Conservation (phyloP, 2,329 filamentous ascomycete species). For the Monilinia vaccinii-corymbosi region DNA sequence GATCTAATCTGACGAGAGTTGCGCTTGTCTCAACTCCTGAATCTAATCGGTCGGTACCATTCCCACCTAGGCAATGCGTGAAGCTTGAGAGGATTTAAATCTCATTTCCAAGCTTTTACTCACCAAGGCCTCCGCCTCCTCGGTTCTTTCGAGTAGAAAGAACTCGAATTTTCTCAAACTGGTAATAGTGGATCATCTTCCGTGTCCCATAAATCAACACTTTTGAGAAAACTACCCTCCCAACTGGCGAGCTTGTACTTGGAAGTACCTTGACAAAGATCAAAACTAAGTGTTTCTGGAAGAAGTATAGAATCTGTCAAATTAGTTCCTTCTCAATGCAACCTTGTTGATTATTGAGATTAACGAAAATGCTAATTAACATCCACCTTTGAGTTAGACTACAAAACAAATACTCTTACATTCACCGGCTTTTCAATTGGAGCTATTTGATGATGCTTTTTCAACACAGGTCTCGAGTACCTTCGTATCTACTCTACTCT, state of each 20-base stretch:
- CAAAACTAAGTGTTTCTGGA: not conserved
- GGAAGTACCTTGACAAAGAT: not conserved
- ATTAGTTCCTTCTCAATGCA: not conserved
- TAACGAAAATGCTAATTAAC: not conserved
- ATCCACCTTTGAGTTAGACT: not conserved
- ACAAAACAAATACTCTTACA: not conserved
- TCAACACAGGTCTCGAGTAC: not conserved
- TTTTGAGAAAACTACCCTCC: not conserved
- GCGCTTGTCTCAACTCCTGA: not conserved
- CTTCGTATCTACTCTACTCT: not conserved
- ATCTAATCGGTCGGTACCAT: not conserved
- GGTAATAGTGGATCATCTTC: not conserved
- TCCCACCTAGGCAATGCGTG: not conserved
- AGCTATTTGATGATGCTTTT: not conserved
- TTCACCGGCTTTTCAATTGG: not conserved
- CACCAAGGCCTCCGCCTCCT: not conserved
- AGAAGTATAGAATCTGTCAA: conserved; percentile 1
- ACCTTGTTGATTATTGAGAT: conserved; percentile 1
- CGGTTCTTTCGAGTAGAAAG: not conserved
- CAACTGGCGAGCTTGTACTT: not conserved
- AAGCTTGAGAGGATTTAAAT: not conserved
- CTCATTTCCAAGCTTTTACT: not conserved
- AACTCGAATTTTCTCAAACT: not conserved
- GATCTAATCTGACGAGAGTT: conserved; percentile 6
- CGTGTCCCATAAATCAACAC: not conserved